phyloP scores from a whole-genome alignment of 441 rosid genomes.

The Lepidium campestre region DNA sequence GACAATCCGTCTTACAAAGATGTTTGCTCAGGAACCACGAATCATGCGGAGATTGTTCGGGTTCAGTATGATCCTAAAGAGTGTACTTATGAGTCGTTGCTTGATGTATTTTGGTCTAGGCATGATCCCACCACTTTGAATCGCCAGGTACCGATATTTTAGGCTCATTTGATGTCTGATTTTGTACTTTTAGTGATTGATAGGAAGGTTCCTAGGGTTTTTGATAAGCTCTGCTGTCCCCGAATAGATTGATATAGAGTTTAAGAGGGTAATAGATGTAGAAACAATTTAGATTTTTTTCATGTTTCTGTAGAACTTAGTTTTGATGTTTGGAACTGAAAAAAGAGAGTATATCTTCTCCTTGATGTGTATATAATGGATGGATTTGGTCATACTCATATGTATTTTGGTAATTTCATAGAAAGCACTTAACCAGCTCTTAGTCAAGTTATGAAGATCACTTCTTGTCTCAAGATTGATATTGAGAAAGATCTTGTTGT shows the following conservation, averaged over 20 bases:
- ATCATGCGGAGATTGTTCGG: conserved; percentile 79
- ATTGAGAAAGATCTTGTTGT: background rate
- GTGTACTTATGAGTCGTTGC: conserved; percentile 53
- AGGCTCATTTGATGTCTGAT: background rate
- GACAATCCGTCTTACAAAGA: conserved; percentile 66
- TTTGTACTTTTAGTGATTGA: background rate
- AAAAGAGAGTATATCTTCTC: too few relatives aligned
- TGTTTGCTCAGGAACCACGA: conserved; percentile 61
- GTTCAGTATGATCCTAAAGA: conserved; percentile 79
- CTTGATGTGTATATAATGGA: too few relatives aligned
- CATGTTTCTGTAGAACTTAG: too few relatives aligned
- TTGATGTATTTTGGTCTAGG: conserved; percentile 73
- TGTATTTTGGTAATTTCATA: too few relatives aligned
- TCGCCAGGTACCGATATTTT: conserved; percentile 58
- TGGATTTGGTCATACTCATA: too few relatives aligned
- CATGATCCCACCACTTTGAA: conserved; percentile 85
- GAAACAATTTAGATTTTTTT: too few relatives aligned
- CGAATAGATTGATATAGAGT: too few relatives aligned
- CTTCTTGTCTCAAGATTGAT: too few relatives aligned
- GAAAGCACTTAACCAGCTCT: too few relatives aligned
- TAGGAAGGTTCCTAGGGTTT: background rate
- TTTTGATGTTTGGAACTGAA: too few relatives aligned
- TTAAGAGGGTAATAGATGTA: too few relatives aligned
- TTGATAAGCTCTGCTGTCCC: background rate
- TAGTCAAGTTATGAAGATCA: too few relatives aligned